phyloP scores from a whole-genome alignment of 1,139 yeast species.

The Suhomyces maxii region DNA sequence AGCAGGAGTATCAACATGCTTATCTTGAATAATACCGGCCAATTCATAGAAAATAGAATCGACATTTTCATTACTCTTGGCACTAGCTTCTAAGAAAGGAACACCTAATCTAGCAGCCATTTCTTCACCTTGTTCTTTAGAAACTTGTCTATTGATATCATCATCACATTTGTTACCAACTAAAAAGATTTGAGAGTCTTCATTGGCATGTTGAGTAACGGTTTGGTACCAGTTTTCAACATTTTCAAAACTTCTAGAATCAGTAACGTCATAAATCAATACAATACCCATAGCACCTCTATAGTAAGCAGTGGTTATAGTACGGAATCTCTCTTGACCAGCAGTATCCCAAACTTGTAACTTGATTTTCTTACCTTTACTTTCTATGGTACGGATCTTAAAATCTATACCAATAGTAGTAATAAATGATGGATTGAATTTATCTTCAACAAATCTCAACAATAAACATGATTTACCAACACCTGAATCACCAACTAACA shows the following conservation, averaged over 20 bases:
- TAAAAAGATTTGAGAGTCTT: slow-evolving; percentile 88
- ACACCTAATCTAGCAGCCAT: slow-evolving; percentile 86
- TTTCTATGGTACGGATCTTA: slow-evolving; percentile 93
- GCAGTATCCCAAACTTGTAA: slow-evolving; percentile 99
- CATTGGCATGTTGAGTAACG: slow-evolving; percentile 94
- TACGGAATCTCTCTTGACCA: slow-evolving; percentile 97
- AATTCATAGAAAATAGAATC: slow-evolving; percentile 88
- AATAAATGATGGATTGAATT: slow-evolving; percentile 92
- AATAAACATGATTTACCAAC: slow-evolving; percentile 96
- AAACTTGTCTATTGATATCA: slow-evolving; percentile 71
- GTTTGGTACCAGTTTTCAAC: slow-evolving; percentile 91
- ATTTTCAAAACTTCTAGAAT: slow-evolving; percentile 86
- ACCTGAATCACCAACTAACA: slow-evolving; percentile 92
- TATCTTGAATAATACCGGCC: slow-evolving; percentile 85
- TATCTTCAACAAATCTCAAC: slow-evolving; percentile 93
- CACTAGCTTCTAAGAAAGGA: slow-evolving; percentile 94
- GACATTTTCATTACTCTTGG: slow-evolving; percentile 89
- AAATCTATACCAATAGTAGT: slow-evolving; percentile 98
- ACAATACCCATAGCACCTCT: slow-evolving; percentile 99
- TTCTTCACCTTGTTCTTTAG: slow-evolving; percentile 85
- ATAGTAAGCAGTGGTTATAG: slow-evolving; percentile 96
- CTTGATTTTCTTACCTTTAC: slow-evolving; percentile 89
- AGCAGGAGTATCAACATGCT: slow-evolving; percentile 49
- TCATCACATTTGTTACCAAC: slow-evolving; percentile 97
- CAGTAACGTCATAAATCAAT: slow-evolving; percentile 93